Evolutionary conservation across 805 yeast genomes (phyloP), one percentile per base, ranked within the genome.

Genomic region (Brettanomyces sp.): DNA sequence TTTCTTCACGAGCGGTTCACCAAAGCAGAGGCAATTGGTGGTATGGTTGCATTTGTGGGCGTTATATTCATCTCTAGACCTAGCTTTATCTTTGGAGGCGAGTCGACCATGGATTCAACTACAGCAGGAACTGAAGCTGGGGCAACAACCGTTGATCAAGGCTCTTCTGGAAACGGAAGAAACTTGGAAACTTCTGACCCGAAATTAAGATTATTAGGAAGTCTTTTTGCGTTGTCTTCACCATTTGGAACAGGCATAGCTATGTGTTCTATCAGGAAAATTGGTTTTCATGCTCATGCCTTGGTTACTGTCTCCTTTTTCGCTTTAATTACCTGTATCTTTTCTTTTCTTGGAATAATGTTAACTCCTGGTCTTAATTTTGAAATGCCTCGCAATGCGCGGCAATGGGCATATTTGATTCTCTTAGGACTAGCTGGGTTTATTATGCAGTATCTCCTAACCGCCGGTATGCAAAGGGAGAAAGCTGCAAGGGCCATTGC

Each of bases 11-110:
- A 89, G 57, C 62, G 72, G 7, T 83, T 84, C 60, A 76, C 87
- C 4, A 52, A 70, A 34, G 56, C 79, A 13, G 96, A 90, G 63
- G 85, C 80, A 0, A 56, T 73, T 0, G 89, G 95, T 34, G 83
- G 89, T 1, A 12, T 79, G 0, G 58, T 79, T 5, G 85, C 96
- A 0, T 66, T 89, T 18, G 51, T 69, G 2, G 96, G 96, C 5
- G 96, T 90, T 3, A 50, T 87, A 1, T 60, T 89, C 25, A 85
- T 89, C 53, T 91, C 95, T 1, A 77, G 86, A 57, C 97, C 97
- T 1, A 66, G 77, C 8, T 85, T 84, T 50, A 51, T 88, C 33
- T 80, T 86, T 56, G 84, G 85, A 4, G 41, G 44, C 13, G 30
- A 33, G 3, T 18, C 37, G 14, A 45, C 14, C 13, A 35, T 23